Conservation (phyloP, 2,329 filamentous ascomycete species). For the Grosmannia penicillata region DNA sequence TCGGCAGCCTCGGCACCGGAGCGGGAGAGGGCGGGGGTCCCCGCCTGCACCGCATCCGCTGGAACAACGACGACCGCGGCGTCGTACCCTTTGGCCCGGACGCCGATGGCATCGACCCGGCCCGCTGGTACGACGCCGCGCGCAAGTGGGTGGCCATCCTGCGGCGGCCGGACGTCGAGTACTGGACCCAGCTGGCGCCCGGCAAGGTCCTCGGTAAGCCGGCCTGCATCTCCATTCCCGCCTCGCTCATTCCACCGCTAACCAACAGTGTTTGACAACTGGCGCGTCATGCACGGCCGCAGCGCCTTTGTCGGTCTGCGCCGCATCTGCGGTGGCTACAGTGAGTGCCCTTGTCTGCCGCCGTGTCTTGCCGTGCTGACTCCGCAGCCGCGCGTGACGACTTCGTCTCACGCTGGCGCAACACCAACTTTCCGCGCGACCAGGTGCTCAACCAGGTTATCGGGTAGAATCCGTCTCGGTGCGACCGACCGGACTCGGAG, state of each 20-base stretch:
- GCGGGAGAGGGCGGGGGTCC: neutral
- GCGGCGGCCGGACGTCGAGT: constrained; percentile 48
- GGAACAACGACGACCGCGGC: constrained; percentile 87
- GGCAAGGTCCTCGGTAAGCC: constrained; percentile 65
- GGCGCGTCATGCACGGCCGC: constrained; percentile 82
- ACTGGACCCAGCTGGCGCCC: constrained; percentile 68
- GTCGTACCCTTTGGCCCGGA: constrained; percentile 40
- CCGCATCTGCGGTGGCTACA: constrained; percentile 82
- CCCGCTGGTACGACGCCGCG: constrained; percentile 68
- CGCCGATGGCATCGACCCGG: constrained; percentile 22
- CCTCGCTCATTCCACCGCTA: neutral
- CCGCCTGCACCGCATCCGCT: constrained; percentile 50
- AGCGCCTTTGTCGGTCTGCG: constrained; percentile 70
- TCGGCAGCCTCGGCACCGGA: no score
- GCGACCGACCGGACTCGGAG: no score
- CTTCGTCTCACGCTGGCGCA: constrained; percentile 61
- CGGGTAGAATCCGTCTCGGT: constrained; percentile 12
- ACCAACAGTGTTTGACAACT: constrained; percentile 83
- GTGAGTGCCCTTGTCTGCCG: constrained; percentile 33
- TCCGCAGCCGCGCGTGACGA: constrained; percentile 61
- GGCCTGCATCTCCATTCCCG: constrained; percentile 4
- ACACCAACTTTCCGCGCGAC: constrained; percentile 46
- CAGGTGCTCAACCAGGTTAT: constrained; percentile 23
- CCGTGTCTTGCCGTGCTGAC: neutral
- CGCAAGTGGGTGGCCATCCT: constrained; percentile 59